phyloP scores from a whole-genome alignment of 2,329 filamentous ascomycete genomes.

The Colletotrichum sp. region DNA sequence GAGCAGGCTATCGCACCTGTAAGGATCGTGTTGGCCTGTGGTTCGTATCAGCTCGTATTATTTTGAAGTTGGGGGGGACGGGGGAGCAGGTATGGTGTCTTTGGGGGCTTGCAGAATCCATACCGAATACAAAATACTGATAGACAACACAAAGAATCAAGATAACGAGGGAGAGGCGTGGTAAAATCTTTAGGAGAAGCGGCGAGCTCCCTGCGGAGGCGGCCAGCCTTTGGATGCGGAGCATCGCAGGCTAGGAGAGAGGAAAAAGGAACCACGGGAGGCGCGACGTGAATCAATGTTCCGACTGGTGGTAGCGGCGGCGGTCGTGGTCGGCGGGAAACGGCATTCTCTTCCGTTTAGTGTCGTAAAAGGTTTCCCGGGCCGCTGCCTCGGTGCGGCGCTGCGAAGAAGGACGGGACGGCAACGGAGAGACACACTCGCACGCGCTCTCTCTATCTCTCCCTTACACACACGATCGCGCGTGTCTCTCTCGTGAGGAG shows the following conservation, averaged over 20 bases:
- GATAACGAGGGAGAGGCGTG: constrained; percentile 10
- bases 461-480: background rate
- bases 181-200: background rate
- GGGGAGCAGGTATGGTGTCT: background rate
- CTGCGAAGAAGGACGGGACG: background rate
- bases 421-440: background rate
- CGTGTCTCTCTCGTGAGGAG: background rate
- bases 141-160: constrained; percentile 13
- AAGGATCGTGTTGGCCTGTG: constrained; percentile 44
- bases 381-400: background rate
- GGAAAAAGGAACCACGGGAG: background rate
- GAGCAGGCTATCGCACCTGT: constrained; percentile 58
- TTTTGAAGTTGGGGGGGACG: background rate
- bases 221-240: constrained; percentile 5
- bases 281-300: background rate
- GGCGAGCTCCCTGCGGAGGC: constrained; percentile 10
- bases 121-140: constrained; percentile 15
- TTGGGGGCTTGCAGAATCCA: background rate
- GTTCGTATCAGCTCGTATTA: background rate
- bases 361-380: background rate
- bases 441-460: background rate
- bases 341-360: constrained; percentile 9
- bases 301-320: background rate
- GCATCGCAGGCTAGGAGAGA: background rate
- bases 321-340: background rate